These are phyloP conservation scores for Coffea humblotiana DNA, from an alignment of 305 asterid genomes.

Conservation along the genomic window DNA sequence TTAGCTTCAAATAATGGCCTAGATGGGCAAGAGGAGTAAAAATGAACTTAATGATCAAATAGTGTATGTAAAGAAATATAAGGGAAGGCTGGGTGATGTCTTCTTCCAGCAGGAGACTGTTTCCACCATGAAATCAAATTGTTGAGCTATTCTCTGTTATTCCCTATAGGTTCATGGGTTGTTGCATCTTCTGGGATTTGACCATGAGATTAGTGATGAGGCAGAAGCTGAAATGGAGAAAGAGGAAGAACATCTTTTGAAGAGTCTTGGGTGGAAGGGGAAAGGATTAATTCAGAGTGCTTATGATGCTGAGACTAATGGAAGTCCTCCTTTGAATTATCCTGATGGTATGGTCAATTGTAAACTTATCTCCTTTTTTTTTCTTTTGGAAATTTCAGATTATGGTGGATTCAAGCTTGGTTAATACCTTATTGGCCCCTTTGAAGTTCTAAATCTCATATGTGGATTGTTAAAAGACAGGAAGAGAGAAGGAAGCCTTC, in stretches of 20 bases:
- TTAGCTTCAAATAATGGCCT: background rate
- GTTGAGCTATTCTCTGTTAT: constrained; percentile 17
- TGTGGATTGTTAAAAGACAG: constrained; percentile 89
- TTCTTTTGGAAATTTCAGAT: background rate
- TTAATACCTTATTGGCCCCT: constrained; percentile 32
- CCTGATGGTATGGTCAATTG: constrained; percentile 59
- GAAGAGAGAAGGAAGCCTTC: constrained; percentile 94
- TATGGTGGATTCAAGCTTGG: background rate
- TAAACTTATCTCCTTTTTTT: constrained; percentile 19
- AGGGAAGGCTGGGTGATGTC: no score
- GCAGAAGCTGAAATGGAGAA: constrained; percentile 98
- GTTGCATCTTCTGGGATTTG: constrained; percentile 95
- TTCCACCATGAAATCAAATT: background rate
- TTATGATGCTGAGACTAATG: constrained; percentile 55
- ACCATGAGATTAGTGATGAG: constrained; percentile 92
- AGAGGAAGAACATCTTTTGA: constrained; percentile 75
- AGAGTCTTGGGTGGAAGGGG: constrained; percentile 92
- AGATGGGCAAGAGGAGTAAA: background rate
- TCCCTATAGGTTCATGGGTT: constrained; percentile 84
- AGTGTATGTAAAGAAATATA: background rate
- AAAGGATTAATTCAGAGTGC: constrained; percentile 92
- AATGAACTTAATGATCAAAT: background rate
- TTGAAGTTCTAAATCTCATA: constrained; percentile 43
- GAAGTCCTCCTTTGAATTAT: constrained; percentile 37
- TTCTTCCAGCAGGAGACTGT: background rate